phyloP scores from a whole-genome alignment of 2,329 filamentous ascomycete genomes.

The Bipolaris oryzae region DNA sequence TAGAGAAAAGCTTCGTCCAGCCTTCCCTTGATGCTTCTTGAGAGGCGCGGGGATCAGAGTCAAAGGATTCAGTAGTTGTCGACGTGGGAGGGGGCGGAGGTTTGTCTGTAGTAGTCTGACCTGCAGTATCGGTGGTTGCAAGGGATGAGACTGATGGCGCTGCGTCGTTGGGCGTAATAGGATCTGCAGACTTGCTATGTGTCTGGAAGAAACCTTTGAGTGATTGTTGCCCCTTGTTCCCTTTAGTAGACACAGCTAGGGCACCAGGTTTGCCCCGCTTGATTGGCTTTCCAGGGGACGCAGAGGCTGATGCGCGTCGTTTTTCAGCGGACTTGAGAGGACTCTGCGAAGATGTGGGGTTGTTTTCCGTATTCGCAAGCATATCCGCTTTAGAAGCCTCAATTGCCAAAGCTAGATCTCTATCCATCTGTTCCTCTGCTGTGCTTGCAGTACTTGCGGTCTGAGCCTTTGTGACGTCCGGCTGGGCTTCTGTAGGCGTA shows the following conservation, averaged over 20 bases:
- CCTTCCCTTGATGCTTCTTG: slow-evolving; percentile 74
- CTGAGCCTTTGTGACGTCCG: slow-evolving; percentile 4
- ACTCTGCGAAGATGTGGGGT: slow-evolving; percentile 11
- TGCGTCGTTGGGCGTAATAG: slow-evolving; percentile 6
- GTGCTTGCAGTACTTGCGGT: neutral
- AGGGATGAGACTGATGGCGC: slow-evolving; percentile 5
- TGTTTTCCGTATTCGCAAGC: slow-evolving; percentile 8
- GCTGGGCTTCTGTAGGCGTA: slow-evolving; percentile 1
- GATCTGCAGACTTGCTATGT: slow-evolving; percentile 42
- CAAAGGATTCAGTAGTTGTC: slow-evolving; percentile 6
- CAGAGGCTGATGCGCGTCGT: slow-evolving; percentile 30
- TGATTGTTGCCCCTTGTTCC: slow-evolving; percentile 62
- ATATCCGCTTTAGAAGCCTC: slow-evolving; percentile 10
- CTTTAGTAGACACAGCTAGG: slow-evolving; percentile 25
- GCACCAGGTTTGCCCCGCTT: slow-evolving; percentile 60
- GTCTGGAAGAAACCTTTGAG: slow-evolving; percentile 75
- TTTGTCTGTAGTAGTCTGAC: slow-evolving; percentile 6
- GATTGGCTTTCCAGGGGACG: slow-evolving; percentile 26
- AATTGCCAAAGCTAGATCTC: slow-evolving; percentile 13
- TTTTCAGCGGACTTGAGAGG: slow-evolving; percentile 40
- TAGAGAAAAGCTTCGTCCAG: slow-evolving; percentile 84
- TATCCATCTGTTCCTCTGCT: slow-evolving; percentile 15
- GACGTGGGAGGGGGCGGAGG: slow-evolving; percentile 3
- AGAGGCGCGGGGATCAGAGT: slow-evolving; percentile 43
- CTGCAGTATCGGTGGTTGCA: slow-evolving; percentile 3